Percentiles rank a stretch among this genome's conserved stretches.
Evolutionary conservation across 1,284 basidiomycete species (phyloP).

Genomic region (Papiliotrema flavescens): DNA sequence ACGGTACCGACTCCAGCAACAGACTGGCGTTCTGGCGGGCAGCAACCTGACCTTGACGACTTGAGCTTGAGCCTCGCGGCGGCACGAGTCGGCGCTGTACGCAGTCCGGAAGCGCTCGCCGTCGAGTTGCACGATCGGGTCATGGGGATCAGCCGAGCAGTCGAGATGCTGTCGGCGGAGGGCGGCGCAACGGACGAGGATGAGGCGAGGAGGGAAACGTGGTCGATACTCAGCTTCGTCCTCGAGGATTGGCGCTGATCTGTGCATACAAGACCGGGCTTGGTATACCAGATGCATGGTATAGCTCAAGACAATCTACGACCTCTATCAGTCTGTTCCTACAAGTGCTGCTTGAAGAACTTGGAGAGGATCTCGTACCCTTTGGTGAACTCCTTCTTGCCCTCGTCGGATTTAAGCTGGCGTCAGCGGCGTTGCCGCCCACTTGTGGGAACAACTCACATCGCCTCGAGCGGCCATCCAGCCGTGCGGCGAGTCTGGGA

Average conservation of each 20-base stretch:
- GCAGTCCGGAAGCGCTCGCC: conserved; percentile 59
- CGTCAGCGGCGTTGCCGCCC: background rate
- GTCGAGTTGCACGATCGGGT: conserved; percentile 62
- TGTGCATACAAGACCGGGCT: too few relatives aligned
- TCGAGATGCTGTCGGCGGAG: conserved; percentile 48
- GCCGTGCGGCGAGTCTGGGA: conserved; percentile 46
- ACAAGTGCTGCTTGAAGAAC: conserved; percentile 14
- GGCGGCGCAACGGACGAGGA: conserved; percentile 54
- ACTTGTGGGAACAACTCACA: conserved; percentile 21
- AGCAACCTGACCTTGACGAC: background rate
- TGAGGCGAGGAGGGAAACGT: conserved; percentile 53
- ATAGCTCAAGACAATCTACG: too few relatives aligned
- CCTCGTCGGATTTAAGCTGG: conserved; percentile 11
- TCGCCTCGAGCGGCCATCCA: conserved; percentile 50
- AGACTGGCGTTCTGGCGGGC: too few relatives aligned
- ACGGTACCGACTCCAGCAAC: conserved; percentile 43
- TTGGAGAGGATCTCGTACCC: conserved; percentile 11
- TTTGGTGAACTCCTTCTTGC: conserved; percentile 10
- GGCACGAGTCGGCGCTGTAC: conserved; percentile 49
- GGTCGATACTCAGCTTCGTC: conserved; percentile 68
- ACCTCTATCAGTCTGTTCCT: too few relatives aligned
- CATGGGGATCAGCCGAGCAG: conserved; percentile 54
- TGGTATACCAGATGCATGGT: too few relatives aligned
- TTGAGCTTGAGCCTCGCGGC: conserved; percentile 21
- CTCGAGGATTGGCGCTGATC: conserved; percentile 71